Evolutionary conservation across 139 green algal genomes (phyloP).

Genomic region (Coccomyxa sp.): DNA sequence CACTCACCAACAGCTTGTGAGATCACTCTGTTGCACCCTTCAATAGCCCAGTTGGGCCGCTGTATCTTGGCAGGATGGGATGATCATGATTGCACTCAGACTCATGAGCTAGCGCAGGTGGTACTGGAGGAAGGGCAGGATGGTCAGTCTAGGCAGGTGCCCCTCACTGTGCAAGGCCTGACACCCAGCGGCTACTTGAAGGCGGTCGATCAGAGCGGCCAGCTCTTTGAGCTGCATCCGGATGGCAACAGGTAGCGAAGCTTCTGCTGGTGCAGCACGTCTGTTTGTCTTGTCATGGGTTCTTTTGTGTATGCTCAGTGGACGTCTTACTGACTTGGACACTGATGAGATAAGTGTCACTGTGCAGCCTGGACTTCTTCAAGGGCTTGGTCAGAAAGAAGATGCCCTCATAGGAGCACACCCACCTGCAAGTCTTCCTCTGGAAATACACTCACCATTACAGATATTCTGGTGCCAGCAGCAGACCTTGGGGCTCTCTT

Average conservation of each 20-base stretch:
- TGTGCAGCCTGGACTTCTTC: conserved; percentile 61
- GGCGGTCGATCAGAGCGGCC: conserved; percentile 52
- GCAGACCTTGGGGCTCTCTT: too few relatives aligned
- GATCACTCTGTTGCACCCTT: too few relatives aligned
- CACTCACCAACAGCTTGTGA: background rate
- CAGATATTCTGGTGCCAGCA: too few relatives aligned
- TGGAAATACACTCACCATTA: too few relatives aligned
- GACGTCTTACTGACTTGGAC: too few relatives aligned
- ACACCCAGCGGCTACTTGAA: conserved; percentile 69
- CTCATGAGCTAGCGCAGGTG: conserved; percentile 32
- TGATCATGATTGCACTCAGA: too few relatives aligned
- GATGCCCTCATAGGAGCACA: conserved; percentile 12
- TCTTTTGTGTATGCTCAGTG: too few relatives aligned
- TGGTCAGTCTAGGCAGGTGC: background rate
- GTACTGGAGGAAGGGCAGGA: conserved; percentile 25
- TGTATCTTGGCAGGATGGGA: too few relatives aligned
- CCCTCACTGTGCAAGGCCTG: conserved; percentile 53
- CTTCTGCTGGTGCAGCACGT: background rate
- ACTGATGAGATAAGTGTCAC: too few relatives aligned
- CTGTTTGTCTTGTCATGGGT: too few relatives aligned
- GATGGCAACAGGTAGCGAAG: conserved; percentile 75
- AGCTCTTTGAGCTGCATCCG: conserved; percentile 78
- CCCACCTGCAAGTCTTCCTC: too few relatives aligned
- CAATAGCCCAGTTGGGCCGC: too few relatives aligned
- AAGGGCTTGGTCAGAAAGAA: conserved; percentile 55